Percentiles rank a stretch among this genome's conserved stretches.
phyloP scores from a whole-genome alignment of 1,284 basidiomycete species.

The Coniferiporia sulphurascens region DNA sequence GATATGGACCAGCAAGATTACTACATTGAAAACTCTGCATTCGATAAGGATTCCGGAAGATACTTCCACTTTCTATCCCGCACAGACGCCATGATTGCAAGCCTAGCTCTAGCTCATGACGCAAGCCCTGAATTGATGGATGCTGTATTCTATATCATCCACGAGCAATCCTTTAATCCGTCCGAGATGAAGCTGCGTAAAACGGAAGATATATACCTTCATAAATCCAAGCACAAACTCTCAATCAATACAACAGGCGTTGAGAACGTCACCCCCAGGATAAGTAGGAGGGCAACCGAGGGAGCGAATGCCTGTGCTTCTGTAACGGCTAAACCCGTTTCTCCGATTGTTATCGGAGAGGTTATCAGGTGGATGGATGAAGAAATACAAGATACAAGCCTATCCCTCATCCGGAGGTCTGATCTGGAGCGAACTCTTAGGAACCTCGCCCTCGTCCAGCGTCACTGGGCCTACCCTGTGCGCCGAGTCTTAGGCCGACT shows the following conservation, averaged over 20 bases:
- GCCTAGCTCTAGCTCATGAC: not conserved
- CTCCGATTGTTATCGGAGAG: no score
- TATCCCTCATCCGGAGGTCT: no score
- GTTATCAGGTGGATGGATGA: no score
- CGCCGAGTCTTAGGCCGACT: not conserved
- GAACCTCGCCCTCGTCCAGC: not conserved
- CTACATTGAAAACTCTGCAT: not conserved
- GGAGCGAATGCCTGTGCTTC: no score
- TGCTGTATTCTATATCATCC: not conserved
- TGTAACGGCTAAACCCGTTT: no score
- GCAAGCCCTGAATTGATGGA: not conserved
- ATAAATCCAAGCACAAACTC: not conserved
- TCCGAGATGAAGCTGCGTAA: not conserved
- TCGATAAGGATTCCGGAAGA: not conserved
- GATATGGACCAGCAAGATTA: no score
- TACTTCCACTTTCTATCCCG: not conserved
- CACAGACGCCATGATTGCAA: not conserved
- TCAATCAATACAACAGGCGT: no score
- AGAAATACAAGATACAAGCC: no score
- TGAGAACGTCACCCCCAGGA: no score
- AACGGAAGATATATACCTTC: not conserved
- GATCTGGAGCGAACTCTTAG: not conserved
- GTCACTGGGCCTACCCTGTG: not conserved
- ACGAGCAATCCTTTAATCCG: not conserved
- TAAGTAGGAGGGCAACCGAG: no score